A percentile compares a stretch with the other conserved stretches of the same genome.
phyloP scores from a whole-genome alignment of 371 early-diverging fungal species.

The Amoeboradix gromovi region DNA sequence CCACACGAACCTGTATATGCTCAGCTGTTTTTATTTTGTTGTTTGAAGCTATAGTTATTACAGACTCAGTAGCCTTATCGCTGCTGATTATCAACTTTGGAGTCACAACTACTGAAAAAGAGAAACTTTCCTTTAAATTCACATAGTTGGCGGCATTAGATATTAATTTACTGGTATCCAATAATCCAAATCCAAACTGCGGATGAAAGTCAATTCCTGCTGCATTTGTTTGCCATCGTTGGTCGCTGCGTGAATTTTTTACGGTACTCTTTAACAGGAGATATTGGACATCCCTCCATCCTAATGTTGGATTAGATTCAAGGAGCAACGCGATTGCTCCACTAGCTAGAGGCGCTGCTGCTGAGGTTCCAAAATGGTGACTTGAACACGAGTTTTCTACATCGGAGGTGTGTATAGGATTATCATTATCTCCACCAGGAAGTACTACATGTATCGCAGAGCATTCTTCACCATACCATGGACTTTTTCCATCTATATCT shows the following conservation, averaged over 20 bases:
- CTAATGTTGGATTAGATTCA: background rate
- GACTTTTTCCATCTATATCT: slow-evolving; percentile 35
- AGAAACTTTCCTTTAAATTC: background rate
- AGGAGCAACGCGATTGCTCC: background rate
- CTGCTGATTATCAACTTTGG: too few species aligned
- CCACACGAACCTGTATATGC: slow-evolving; percentile 57
- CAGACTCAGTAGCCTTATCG: too few species aligned
- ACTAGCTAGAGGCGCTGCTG: slow-evolving; percentile 1
- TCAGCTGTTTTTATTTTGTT: slow-evolving; percentile 14
- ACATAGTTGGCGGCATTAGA: background rate
- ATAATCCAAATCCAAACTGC: background rate
- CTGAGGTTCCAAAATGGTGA: background rate
- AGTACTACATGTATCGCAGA: slow-evolving; percentile 59
- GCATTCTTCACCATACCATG: slow-evolving; percentile 63
- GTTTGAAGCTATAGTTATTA: slow-evolving; percentile 15
- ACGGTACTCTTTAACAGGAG: background rate
- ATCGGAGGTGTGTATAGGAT: background rate
- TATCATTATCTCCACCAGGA: slow-evolving; percentile 28
- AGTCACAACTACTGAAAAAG: background rate
- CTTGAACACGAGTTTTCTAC: background rate
- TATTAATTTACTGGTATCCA: background rate
- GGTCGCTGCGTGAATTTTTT: background rate
- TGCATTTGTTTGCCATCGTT: background rate
- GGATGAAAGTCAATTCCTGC: background rate
- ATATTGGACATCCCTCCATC: slow-evolving; percentile 1